Evolutionary conservation across 2,329 filamentous ascomycete species (phyloP).

Genomic region (Fusarium azukiicola): DNA sequence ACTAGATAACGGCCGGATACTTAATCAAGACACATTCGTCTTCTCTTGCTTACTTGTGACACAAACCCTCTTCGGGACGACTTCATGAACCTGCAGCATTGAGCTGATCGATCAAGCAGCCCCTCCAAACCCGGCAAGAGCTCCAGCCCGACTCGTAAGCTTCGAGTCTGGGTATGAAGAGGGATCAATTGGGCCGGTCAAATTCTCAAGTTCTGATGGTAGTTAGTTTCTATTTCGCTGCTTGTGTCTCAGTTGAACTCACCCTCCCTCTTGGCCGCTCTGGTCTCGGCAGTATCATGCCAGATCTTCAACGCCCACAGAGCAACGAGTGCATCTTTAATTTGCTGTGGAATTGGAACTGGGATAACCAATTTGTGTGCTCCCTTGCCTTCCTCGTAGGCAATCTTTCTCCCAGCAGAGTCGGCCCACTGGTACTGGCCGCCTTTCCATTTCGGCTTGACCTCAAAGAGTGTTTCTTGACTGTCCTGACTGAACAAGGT

Average conservation of each 20-base stretch:
- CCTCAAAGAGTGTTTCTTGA: constrained; percentile 27
- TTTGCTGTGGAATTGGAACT: not conserved
- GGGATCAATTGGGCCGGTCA: not conserved
- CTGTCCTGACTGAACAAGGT: constrained; percentile 19
- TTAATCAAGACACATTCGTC: not conserved
- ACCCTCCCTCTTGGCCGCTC: not conserved
- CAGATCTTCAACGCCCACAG: constrained; percentile 43
- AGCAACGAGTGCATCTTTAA: constrained; percentile 32
- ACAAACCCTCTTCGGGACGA: too few species aligned
- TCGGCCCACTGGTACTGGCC: constrained; percentile 38
- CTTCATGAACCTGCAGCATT: not conserved
- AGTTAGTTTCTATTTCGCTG: not conserved
- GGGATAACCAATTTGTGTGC: constrained; percentile 16
- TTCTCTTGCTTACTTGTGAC: too few species aligned
- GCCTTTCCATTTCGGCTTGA: constrained; percentile 28
- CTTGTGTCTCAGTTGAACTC: not conserved
- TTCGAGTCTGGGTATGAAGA: not conserved
- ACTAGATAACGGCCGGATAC: not conserved
- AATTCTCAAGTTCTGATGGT: not conserved
- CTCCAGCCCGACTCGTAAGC: not conserved
- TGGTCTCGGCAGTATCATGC: constrained; percentile 19
- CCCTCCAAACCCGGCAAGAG: not conserved
- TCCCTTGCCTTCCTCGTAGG: constrained; percentile 1
- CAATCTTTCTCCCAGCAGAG: not conserved
- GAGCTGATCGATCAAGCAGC: not conserved